Evolutionary conservation across 2,329 filamentous ascomycete species (phyloP), one percentile per base, ranked within the genome.

Genomic region (Pseudonectria buxi): DNA sequence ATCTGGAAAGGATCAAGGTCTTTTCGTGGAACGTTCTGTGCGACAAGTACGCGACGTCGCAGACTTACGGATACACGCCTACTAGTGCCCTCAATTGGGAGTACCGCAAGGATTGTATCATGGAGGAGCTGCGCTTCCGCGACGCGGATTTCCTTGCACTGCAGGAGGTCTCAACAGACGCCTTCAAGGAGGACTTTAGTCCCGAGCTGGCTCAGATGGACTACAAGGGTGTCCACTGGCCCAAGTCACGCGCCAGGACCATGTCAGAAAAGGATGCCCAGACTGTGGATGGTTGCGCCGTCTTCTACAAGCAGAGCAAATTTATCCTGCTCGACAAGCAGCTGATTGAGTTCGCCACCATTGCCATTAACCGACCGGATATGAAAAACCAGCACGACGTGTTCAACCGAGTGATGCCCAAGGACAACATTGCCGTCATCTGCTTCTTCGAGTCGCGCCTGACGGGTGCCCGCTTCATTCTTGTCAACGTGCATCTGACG

Each of bases 301-400:
- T 89, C 33, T 96, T 98, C 64, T 96, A 86, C 74, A 96, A 95
- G 67, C 81, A 81, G 56, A 89, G 80, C 72, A 96, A 95, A 67
- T 96, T 84, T 63, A 85, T 95, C 41, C 67, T 95, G 40, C 75
- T 98, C 15, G 90, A 96, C 66, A 95, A 95, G 68, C 86, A 94
- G 56, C 69, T 95, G 44, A 83, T 98, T 53, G 88, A 95, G 61
- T 95, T 95, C 57, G 82, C 85, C 26, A 83, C 86, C 40, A 86
- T 87, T 37, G 90, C 90, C 46, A 95, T 98, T 62, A 92, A 94
- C 57, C 75, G 92, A 46, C 86, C 89, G 3, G 92, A 96, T 58
- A 95, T 95, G 78, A 96, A 96, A 66, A 86, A 89, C 37, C 87
- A 94, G 54, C 86, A 94, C 56, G 92, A 98, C 54, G 90, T 96